Base-by-base conservation (phyloP, 2,329 filamentous ascomycete genomes). In the Aureobasidium mangrovei region DNA sequence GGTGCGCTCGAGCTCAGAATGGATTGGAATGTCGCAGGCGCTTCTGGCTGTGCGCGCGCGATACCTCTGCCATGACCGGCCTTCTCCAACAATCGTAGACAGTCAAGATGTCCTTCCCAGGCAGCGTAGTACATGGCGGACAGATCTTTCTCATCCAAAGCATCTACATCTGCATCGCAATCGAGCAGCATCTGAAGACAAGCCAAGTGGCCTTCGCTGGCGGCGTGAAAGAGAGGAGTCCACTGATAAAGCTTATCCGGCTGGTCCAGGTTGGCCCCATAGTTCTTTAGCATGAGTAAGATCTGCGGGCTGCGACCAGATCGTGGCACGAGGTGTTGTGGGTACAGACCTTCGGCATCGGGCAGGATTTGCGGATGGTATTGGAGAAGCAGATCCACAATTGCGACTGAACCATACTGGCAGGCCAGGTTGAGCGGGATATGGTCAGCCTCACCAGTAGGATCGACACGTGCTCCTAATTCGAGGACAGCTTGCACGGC, bases 101-200 rank as follows among this genome's bases (percentile, higher is more conserved):
- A 97, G 64, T 91, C 86, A 53, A 97, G 73, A 66, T 97, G 88
- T 0, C 93, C 93, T 72, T 98, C 93, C 93, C 93, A 98, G 0
- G 90, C 91, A 10, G 93, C 93, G 70, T 98, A 98, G 70, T 98
- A 98, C 84, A 97, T 90, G 29, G 93, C 91, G 2, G 91, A 89
- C 3, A 97, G 78, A 12, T 84, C 85, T 67, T 97, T 98, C 71
- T 98, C 93, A 65, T 98, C 93, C 41, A 88, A 73, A 53, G 90
- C 86, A 60, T 84, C 84, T 1, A 86, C 80, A 63, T 94, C 82
- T 3, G 86, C 91, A 6, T 86, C 85, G 59, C 86, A 82, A 52
- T 89, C 82, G 8, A 98, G 76, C 3, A 98, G 77, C 1, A 84
- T 87, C 61, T 89, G 81, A 41, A 98, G 75, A 64, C 91, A 96